Conservation (phyloP, 306 rosid genomes). For the Mimosa pudica region DNA sequence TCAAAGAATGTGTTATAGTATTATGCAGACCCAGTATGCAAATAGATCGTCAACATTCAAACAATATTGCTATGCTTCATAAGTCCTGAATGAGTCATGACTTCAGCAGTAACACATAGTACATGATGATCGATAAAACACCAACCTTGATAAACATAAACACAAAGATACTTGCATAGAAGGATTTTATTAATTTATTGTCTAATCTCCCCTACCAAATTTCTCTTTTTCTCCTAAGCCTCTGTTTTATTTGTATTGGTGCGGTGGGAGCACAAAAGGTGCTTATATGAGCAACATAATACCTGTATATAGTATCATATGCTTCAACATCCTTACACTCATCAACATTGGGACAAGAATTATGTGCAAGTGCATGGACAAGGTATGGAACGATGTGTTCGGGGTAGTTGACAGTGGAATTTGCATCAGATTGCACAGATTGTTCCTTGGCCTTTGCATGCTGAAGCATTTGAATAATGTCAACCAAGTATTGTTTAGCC, state of each 20-base stretch:
- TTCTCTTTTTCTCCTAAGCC: neutral
- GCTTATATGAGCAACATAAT: conserved; percentile 23
- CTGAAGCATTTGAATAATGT: conserved; percentile 88
- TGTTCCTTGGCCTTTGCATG: conserved; percentile 75
- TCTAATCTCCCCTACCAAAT: neutral
- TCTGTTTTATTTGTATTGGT: neutral
- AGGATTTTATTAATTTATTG: neutral
- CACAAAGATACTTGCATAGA: neutral
- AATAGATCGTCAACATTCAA: neutral
- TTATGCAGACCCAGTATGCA: neutral
- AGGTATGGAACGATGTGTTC: conserved; percentile 82
- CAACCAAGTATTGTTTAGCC: conserved; percentile 80
- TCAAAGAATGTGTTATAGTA: neutral
- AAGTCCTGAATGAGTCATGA: conserved; percentile 7
- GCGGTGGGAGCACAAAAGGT: neutral
- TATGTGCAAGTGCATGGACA: conserved; percentile 88
- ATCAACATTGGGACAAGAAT: conserved; percentile 81
- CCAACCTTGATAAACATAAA: neutral
- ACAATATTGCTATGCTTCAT: neutral
- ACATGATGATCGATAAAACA: conserved; percentile 13
- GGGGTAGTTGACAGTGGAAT: conserved; percentile 69
- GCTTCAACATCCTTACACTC: conserved; percentile 85
- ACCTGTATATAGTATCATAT: conserved; percentile 81
- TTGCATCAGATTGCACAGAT: conserved; percentile 67
- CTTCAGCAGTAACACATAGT: neutral